Base-by-base conservation (phyloP, 805 yeast species). In the Alloascoidea hylecoeti region DNA sequence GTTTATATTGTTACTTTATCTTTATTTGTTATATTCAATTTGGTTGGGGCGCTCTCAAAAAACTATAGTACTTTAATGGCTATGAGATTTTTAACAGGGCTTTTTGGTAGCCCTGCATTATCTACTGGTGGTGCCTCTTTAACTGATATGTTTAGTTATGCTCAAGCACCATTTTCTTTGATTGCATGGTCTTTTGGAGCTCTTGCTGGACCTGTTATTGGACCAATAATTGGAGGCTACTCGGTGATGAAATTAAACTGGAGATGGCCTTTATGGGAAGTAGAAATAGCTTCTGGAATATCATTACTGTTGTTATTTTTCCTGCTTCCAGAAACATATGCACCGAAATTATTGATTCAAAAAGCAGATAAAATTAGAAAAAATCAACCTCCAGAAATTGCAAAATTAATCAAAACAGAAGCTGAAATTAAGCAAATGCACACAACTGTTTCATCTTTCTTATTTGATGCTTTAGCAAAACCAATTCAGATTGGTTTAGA, bases 171-270 rank as follows among this genome's bases (percentile, higher is more conserved):
- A 2, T 42, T 63, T 14, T 64, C 65, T 3, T 49, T 70, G 38
- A 66, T 65, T 4, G 40, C 56, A 4, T 70, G 76, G 77, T 55
- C 66, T 14, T 41, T 64, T 23, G 70, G 64, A 38, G 66, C 70
- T 1, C 65, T 63, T 33, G 51, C 61, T 35, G 75, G 74, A 12
- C 72, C 71, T 2, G 53, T 63, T 3, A 35, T 64, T 15, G 74
- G 72, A 13, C 75, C 76, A 1, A 44, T 70, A 9, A 43, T 70
- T 30, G 75, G 75, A 19, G 60, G 80, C 35, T 64, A 60, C 41
- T 57, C 75, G 43, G 75, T 70, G 39, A 77, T 69, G 47, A 56
- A 66, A 42, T 65, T 60, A 12, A 70, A 76, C 17, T 77, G 83
- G 84, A 66, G 83, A 60, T 14, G 48, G 48, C 16, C 39, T 30